Evolutionary conservation across 2,329 filamentous ascomycete species (phyloP).

Genomic region (Scedosporium apiospermum): DNA sequence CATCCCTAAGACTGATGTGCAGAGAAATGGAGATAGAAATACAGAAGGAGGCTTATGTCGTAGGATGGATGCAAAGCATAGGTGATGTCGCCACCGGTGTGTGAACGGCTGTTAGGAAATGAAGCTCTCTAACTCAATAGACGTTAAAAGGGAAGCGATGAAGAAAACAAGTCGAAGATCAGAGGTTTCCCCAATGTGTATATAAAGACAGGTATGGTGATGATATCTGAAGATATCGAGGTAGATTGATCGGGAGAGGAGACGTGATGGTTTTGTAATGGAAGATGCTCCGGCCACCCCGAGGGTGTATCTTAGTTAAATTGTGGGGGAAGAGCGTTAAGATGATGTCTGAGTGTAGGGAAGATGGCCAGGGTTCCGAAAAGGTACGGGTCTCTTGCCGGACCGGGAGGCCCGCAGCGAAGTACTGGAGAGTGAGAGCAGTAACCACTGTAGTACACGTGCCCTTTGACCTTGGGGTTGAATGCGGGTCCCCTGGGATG

Average conservation of each 20-base stretch:
- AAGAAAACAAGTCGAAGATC: background rate
- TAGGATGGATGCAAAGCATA: too few species aligned
- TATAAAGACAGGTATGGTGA: background rate
- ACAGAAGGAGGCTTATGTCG: background rate
- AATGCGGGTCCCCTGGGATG: background rate
- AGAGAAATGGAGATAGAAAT: background rate
- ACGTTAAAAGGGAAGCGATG: background rate
- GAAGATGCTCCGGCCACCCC: background rate
- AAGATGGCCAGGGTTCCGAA: slow-evolving; percentile 2
- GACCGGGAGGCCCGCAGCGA: background rate
- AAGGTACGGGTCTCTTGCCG: background rate
- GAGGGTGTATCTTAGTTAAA: background rate
- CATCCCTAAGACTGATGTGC: slow-evolving; percentile 19
- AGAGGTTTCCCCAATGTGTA: background rate
- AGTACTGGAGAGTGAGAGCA: background rate
- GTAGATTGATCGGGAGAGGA: background rate
- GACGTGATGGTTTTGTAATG: slow-evolving; percentile 4
- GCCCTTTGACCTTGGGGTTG: background rate
- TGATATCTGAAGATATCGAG: background rate
- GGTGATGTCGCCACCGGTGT: too few species aligned
- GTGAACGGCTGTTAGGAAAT: too few species aligned
- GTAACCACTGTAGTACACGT: background rate
- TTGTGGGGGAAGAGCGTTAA: background rate
- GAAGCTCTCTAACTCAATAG: background rate
- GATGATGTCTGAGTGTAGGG: background rate